A percentile compares a stretch with the other conserved stretches of the same genome.
phyloP scores from a whole-genome alignment of 495 filamentous ascomycete genomes.

The Usnea hakonensis region DNA sequence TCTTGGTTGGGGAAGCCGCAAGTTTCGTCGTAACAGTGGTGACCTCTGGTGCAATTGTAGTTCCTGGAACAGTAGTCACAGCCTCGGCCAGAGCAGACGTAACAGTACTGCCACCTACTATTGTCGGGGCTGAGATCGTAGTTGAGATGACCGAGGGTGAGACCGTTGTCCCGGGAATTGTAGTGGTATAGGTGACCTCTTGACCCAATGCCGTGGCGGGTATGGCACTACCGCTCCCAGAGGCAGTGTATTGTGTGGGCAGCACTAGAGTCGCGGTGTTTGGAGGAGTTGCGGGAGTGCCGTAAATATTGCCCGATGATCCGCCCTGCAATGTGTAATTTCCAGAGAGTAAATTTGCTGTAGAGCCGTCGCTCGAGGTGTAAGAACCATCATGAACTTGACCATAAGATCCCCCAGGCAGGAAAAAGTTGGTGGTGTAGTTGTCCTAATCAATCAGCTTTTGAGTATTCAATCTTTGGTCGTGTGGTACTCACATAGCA shows the following conservation, averaged over 20 bases:
- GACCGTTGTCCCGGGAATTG: constrained; percentile 19
- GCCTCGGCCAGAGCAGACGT: constrained; percentile 7
- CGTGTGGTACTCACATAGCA: constrained; percentile 26
- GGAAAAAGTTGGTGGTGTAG: constrained; percentile 37
- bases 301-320: constrained; percentile 33
- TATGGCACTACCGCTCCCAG: constrained; percentile 32
- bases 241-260: constrained; percentile 32
- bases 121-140: constrained; percentile 7
- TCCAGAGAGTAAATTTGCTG: constrained; percentile 32
- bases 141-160: constrained; percentile 13
- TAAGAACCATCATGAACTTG: constrained; percentile 32
- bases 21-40: constrained; percentile 17
- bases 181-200: constrained; percentile 19
- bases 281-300: constrained; percentile 24
- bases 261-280: constrained; percentile 33
- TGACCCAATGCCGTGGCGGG: constrained; percentile 29
- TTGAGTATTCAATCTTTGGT: neutral
- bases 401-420: constrained; percentile 36
- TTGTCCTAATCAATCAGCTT: constrained; percentile 26
- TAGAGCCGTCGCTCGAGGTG: constrained; percentile 24
- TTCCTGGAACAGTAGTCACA: constrained; percentile 16
- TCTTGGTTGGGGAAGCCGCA: constrained; percentile 14
- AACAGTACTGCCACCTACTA: constrained; percentile 2
- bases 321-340: constrained; percentile 31
- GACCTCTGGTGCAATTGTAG: constrained; percentile 10